These are phyloP conservation scores for Silene coronaria DNA, from an alignment of 179 eudicot genomes.

Conservation along the genomic window DNA sequence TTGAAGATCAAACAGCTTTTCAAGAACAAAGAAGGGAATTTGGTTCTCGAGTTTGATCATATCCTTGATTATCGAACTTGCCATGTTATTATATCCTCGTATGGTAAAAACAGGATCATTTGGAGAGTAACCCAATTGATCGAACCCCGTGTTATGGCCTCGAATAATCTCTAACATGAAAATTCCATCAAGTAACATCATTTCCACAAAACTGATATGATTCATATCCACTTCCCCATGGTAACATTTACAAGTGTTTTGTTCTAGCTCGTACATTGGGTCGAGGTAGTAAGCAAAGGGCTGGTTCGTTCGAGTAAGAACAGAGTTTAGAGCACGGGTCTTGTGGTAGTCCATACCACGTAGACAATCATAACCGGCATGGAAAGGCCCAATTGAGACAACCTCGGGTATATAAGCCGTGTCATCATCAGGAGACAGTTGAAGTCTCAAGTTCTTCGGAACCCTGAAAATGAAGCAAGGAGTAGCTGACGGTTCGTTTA, in stretches of 20 bases:
- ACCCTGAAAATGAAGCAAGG: neutral
- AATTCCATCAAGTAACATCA: conserved; percentile 3
- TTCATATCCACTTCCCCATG: neutral
- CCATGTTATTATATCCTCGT: neutral
- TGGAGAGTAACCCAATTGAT: neutral
- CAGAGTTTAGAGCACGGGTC: neutral
- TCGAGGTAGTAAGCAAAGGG: neutral
- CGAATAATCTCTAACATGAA: conserved; percentile 3
- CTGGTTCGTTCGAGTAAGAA: neutral
- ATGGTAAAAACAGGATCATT: conserved; percentile 6
- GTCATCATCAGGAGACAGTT: neutral
- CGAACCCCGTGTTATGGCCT: neutral
- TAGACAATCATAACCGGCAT: neutral
- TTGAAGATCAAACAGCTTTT: conserved; percentile 4
- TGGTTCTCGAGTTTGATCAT: conserved; percentile 12
- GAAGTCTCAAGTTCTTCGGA: neutral
- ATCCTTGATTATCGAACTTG: conserved; percentile 2
- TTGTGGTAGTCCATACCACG: neutral
- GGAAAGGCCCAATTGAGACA: neutral
- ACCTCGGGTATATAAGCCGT: neutral
- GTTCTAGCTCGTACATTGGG: neutral
- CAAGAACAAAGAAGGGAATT: conserved; percentile 1
- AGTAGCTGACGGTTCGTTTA: neutral
- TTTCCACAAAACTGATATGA: neutral
- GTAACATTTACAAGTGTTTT: neutral